Base-by-base conservation (phyloP, 2,329 filamentous ascomycete genomes). In the Dothistroma septosporum region DNA sequence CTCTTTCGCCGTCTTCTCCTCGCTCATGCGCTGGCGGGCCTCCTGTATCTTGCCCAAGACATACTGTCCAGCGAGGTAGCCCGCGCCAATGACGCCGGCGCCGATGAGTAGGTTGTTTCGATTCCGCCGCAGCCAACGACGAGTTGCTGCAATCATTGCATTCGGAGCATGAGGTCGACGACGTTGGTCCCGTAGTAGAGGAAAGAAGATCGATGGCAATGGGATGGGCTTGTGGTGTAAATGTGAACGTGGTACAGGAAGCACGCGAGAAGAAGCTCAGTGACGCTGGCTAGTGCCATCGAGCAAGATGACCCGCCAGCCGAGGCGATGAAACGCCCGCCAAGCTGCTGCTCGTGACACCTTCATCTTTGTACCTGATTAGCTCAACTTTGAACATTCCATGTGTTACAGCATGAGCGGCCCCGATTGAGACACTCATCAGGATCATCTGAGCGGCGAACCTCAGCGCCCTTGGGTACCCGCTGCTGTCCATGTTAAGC, bases 11-110 rank as follows among this genome's bases (percentile, higher is more conserved):
- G 97, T 95, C 71, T 92, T 87, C 73, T 97, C 94, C 76, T 91
- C 93, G 77, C 89, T 92, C 90, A 97, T 95, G 75, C 93, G 92
- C 83, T 97, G 92, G 68, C 92, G 87, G 69, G 93, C 92, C 77
- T 97, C 92, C 67, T 89, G 89, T 72, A 97, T 87, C 83, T 96
- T 97, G 71, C 84, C 85, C 72, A 97, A 77, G 68, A 96, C 86
- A 87, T 97, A 99, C 76, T 96, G 92, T 44, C 91, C 91, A 59
- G 90, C 92, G 62, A 97, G 79, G 77, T 99, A 99, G 67, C 92
- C 92, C 57, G 89, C 91, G 68, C 93, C 92, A 66, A 97, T 79
- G 67, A 97, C 85, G 66, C 92, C 92, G 61, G 90, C 86, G 66
- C 92, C 92, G 73, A 99, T 85, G 74, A 92, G 90, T 74, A 99